Conservation (phyloP, 2,329 filamentous ascomycete genomes). For the Chalara sp. region DNA sequence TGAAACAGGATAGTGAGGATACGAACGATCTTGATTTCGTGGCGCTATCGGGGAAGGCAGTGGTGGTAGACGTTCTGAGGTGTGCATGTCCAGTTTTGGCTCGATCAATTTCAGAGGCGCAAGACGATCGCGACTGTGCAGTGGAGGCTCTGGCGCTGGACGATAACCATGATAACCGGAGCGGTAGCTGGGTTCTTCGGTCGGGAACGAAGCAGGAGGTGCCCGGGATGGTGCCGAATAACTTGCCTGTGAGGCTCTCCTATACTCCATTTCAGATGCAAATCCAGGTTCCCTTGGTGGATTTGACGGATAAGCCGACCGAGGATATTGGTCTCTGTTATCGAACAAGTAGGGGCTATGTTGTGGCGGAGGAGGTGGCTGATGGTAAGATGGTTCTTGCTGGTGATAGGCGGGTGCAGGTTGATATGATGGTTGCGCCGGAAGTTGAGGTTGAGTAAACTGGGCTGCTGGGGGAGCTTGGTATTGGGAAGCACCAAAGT, state of each 20-base stretch:
- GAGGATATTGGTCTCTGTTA: constrained; percentile 7
- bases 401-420: constrained; percentile 13
- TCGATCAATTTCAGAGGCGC: too few relatives aligned
- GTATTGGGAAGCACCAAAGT: constrained; percentile 22
- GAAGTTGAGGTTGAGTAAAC: constrained; percentile 10
- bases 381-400: constrained; percentile 18
- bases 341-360: neutral
- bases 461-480: constrained; percentile 11
- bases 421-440: neutral
- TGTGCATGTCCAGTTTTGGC: too few relatives aligned
- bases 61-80: too few relatives aligned
- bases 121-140: too few relatives aligned
- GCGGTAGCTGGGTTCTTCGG: neutral
- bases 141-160: too few relatives aligned
- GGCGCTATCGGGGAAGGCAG: too few relatives aligned
- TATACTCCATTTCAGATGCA: neutral
- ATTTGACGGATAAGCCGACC: constrained; percentile 2
- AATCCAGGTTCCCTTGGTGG: neutral
- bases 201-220: neutral
- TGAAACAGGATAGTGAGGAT: too few relatives aligned
- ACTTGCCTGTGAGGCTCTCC: neutral
- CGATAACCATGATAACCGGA: neutral
- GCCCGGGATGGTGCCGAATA: neutral
- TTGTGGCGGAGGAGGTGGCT: constrained; percentile 3
- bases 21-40: too few relatives aligned